Evolutionary conservation across 2,329 filamentous ascomycete species (phyloP).

Genomic region (Alternaria dauci): DNA sequence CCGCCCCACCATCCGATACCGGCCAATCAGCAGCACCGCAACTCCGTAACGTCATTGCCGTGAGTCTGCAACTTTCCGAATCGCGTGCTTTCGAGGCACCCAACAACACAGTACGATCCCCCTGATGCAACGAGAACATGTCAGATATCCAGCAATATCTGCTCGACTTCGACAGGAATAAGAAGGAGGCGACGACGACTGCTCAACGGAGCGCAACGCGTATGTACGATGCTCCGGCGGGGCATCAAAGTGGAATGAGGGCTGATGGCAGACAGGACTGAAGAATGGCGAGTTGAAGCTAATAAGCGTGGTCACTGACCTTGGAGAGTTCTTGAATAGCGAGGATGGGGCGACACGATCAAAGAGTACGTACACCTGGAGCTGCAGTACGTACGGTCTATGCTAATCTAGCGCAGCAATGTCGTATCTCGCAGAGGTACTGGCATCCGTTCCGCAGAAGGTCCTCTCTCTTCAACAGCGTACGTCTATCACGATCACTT

Average conservation of each 20-base stretch:
- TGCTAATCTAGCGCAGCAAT: slow-evolving; percentile 49
- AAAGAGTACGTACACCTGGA: slow-evolving; percentile 57
- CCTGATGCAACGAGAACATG: slow-evolving; percentile 49
- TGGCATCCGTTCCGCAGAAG: slow-evolving; percentile 60
- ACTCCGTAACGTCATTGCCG: slow-evolving; percentile 29
- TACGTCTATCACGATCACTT: slow-evolving; percentile 32
- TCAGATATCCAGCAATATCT: slow-evolving; percentile 63
- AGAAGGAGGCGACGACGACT: slow-evolving; percentile 55
- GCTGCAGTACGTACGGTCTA: neutral
- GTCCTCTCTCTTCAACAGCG: slow-evolving; percentile 68
- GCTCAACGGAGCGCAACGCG: slow-evolving; percentile 54
- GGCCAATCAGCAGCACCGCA: slow-evolving; percentile 30
- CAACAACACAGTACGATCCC: neutral
- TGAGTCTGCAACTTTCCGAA: slow-evolving; percentile 22
- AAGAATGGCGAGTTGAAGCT: slow-evolving; percentile 68
- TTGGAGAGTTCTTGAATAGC: slow-evolving; percentile 73
- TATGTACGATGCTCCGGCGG: slow-evolving; percentile 34
- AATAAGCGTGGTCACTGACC: slow-evolving; percentile 68
- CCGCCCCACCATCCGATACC: slow-evolving; percentile 30
- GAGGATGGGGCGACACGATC: slow-evolving; percentile 67
- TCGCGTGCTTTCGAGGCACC: slow-evolving; percentile 11
- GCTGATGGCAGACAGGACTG: slow-evolving; percentile 57
- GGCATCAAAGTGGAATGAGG: slow-evolving; percentile 19
- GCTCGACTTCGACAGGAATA: slow-evolving; percentile 59
- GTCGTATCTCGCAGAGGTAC: slow-evolving; percentile 61